These are phyloP conservation scores for Globisporangium canariense DNA, from an alignment of 352 stramenopile genomes.

Conservation along the genomic window DNA sequence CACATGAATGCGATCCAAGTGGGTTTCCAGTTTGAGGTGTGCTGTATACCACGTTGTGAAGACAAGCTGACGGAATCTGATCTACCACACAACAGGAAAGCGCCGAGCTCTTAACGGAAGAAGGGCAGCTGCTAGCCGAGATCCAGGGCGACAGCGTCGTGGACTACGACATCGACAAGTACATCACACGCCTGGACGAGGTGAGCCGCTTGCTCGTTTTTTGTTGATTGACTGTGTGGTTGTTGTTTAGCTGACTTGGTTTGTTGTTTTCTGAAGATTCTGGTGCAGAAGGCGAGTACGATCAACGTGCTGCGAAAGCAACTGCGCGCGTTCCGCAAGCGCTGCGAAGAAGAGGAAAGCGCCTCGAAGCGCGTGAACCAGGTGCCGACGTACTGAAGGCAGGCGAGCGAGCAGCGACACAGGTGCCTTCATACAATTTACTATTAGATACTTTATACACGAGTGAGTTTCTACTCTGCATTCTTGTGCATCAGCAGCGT, in stretches of 20 bases:
- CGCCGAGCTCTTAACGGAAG: slow-evolving; percentile 95
- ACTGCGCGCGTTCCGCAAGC: slow-evolving; percentile 73
- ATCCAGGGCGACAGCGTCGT: slow-evolving; percentile 85
- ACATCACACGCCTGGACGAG: slow-evolving; percentile 88
- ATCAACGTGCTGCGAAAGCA: slow-evolving; percentile 85
- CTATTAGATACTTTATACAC: background rate
- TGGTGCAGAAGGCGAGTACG: slow-evolving; percentile 90
- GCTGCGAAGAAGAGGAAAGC: slow-evolving; percentile 83
- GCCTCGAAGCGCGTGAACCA: slow-evolving; percentile 43
- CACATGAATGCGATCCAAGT: slow-evolving; percentile 97
- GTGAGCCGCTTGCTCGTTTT: slow-evolving; percentile 19
- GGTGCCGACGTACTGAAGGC: slow-evolving; percentile 22
- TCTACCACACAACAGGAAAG: slow-evolving; percentile 77
- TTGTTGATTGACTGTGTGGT: background rate
- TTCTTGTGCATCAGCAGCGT: too few relatives aligned
- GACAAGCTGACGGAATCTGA: background rate
- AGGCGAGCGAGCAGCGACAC: slow-evolving; percentile 7
- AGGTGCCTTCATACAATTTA: background rate
- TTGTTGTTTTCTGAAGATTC: slow-evolving; percentile 58
- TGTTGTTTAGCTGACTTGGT: background rate
- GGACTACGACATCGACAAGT: slow-evolving; percentile 95
- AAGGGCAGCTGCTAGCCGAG: slow-evolving; percentile 86
- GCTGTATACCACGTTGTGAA: background rate
- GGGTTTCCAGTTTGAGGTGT: background rate
- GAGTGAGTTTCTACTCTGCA: too few relatives aligned